Base-by-base conservation (phyloP, 768 basidiomycete species). In the Calocera viscosa region DNA sequence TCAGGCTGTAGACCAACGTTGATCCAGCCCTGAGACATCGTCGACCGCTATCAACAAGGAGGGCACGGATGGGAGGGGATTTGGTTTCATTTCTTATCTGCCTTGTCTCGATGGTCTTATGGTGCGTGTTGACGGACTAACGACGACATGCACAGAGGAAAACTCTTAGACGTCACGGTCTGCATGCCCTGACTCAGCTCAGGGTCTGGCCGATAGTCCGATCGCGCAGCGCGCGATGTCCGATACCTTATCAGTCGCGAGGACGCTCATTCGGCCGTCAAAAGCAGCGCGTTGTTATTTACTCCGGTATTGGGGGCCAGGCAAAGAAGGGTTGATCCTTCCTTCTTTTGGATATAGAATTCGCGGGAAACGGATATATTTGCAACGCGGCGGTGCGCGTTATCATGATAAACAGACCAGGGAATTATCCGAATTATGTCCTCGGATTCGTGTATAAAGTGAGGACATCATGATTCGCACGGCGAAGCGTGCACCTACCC, bases 131-230 rank as follows among this genome's bases (percentile, higher is more conserved):
- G 43, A 19, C 43, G 43, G 43, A 47, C 19, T 47, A 60, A 60
- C 53, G 22, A 19, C 19, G 43, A 60, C 53, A 60, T 22, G 53
- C 24, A 26, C 26, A 60, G 22, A 60, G 22, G 7, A 60, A 26
- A 11, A 32, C 30, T 26, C 24, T 47, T 17, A 47, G 24, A 60
- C 26, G 53, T 47, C 43, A 24, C n/a, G 8, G 22, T 49, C 14
- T 49, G 26, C 30, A 60, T 60, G 26, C 3, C 53, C 53, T 60
- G 53, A 60, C 53, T 60, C 53, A 60, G 53, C 53, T 30, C 26
- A 14, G 26, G 53, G 53, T 14, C 26, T 30, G 11, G 11, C 53
- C 53, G 53, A 60, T 16, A 16, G 53, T 14, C 53, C 53, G 53
- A 60, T 28, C 14, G 53, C 26, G 53, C 53, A 26, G 14, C 14